A percentile compares a stretch with the other conserved stretches of the same genome.
Conservation (phyloP, 306 rosid species). For the Carpinus fangiana region DNA sequence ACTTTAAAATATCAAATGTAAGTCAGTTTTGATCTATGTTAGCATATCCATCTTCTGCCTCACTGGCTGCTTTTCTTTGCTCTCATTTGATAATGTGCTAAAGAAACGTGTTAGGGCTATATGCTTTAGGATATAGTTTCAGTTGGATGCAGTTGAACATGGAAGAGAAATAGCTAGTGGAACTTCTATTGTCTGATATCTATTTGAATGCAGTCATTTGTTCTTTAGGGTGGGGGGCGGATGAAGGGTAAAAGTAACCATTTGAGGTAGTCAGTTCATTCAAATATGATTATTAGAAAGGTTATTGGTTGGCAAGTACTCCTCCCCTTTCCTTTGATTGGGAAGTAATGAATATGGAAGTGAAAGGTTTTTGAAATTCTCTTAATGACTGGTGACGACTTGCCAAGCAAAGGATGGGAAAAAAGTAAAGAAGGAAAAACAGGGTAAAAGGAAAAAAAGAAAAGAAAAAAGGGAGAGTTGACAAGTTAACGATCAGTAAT, state of each 20-base stretch:
- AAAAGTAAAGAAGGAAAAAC: too few relatives aligned
- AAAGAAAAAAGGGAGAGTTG: too few relatives aligned
- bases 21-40: constrained; percentile 1
- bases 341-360: too few relatives aligned
- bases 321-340: too few relatives aligned
- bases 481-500: too few relatives aligned
- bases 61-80: not conserved
- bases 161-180: not conserved
- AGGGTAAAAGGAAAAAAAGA: too few relatives aligned
- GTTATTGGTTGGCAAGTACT: too few relatives aligned
- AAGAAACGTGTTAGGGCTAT: not conserved
- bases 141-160: not conserved
- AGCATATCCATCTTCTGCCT: not conserved
- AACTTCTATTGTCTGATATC: not conserved
- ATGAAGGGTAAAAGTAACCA: too few relatives aligned
- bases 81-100: not conserved
- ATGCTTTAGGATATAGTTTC: not conserved
- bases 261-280: not conserved
- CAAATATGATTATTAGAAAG: not conserved
- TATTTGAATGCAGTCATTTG: not conserved
- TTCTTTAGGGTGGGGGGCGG: not conserved
- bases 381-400: too few relatives aligned
- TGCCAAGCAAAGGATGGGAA: too few relatives aligned
- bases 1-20: not conserved
- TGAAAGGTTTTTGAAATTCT: too few relatives aligned